Evolutionary conservation across 2,329 filamentous ascomycete species (phyloP).

Genomic region (Penicillium sumatraense): DNA sequence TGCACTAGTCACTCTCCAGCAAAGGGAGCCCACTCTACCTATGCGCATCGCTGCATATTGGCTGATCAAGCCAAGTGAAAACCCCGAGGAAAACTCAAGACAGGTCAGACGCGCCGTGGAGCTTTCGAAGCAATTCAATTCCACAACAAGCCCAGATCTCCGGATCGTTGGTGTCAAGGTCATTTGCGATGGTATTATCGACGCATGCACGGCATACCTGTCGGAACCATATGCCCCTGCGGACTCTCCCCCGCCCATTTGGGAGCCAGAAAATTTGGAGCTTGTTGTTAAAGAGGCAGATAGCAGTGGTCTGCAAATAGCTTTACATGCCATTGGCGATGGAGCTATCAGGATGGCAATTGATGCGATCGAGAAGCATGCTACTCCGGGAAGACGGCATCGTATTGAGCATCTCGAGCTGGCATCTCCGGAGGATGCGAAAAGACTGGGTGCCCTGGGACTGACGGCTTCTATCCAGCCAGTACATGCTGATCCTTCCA

Average conservation of each 20-base stretch:
- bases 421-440: conserved; percentile 51
- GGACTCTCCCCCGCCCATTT: conserved; percentile 42
- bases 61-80: conserved; percentile 49
- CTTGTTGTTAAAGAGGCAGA: conserved; percentile 50
- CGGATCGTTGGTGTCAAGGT: conserved; percentile 55
- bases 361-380: conserved; percentile 39
- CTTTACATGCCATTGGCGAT: conserved; percentile 57
- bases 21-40: conserved; percentile 35
- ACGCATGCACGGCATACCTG: conserved; percentile 43
- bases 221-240: conserved; percentile 42
- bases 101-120: conserved; percentile 54
- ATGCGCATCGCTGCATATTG: conserved; percentile 54
- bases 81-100: conserved; percentile 42
- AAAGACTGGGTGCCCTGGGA: conserved; percentile 48
- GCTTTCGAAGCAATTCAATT: conserved; percentile 47
- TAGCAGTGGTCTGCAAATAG: conserved; percentile 50
- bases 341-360: conserved; percentile 51
- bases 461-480: conserved; percentile 47
- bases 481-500: conserved; percentile 47
- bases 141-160: conserved; percentile 45
- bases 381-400: conserved; percentile 34
- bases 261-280: conserved; percentile 45
- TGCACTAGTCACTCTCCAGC: conserved; percentile 41
- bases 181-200: conserved; percentile 55
- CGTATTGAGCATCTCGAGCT: conserved; percentile 59